A percentile compares a stretch with the other conserved stretches of the same genome.
phyloP scores from a whole-genome alignment of 2,329 filamentous ascomycete genomes.

The Geosmithia morbida region DNA sequence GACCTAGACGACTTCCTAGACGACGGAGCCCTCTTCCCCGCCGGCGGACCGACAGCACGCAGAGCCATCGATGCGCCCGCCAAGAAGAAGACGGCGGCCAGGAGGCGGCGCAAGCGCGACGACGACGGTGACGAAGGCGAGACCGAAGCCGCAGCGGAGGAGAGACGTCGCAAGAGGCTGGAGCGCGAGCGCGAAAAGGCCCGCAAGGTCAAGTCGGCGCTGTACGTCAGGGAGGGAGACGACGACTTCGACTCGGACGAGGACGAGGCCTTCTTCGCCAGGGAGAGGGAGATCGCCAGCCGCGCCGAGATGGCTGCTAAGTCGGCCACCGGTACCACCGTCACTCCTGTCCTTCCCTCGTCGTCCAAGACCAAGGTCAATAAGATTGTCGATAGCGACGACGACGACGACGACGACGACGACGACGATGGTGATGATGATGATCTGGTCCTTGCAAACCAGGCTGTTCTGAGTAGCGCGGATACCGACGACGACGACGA shows the following conservation, averaged over 20 bases:
- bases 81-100: slow-evolving; percentile 29
- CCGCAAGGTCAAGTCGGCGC: slow-evolving; percentile 66
- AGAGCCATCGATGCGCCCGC: slow-evolving; percentile 40
- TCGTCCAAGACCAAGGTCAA: slow-evolving; percentile 17
- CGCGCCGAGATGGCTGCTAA: slow-evolving; percentile 25
- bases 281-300: slow-evolving; percentile 47
- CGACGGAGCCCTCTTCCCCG: slow-evolving; percentile 51
- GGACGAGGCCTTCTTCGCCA: slow-evolving; percentile 57
- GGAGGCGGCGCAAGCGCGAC: slow-evolving; percentile 30
- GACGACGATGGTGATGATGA: slow-evolving; percentile 14
- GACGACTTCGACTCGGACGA: slow-evolving; percentile 76
- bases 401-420: slow-evolving; percentile 12
- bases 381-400: slow-evolving; percentile 9
- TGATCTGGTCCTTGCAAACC: slow-evolving; percentile 7
- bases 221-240: slow-evolving; percentile 72
- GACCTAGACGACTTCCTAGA: slow-evolving; percentile 24
- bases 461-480: slow-evolving; percentile 8
- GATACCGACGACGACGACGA: slow-evolving; percentile 13
- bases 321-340: slow-evolving; percentile 5
- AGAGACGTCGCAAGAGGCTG: slow-evolving; percentile 44
- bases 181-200: slow-evolving; percentile 64
- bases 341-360: not conserved
- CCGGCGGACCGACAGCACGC: slow-evolving; percentile 47
- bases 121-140: slow-evolving; percentile 28
- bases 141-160: slow-evolving; percentile 50